Base-by-base conservation (phyloP, 192 early-diverging fungal species). In the Coemansia sp. region DNA sequence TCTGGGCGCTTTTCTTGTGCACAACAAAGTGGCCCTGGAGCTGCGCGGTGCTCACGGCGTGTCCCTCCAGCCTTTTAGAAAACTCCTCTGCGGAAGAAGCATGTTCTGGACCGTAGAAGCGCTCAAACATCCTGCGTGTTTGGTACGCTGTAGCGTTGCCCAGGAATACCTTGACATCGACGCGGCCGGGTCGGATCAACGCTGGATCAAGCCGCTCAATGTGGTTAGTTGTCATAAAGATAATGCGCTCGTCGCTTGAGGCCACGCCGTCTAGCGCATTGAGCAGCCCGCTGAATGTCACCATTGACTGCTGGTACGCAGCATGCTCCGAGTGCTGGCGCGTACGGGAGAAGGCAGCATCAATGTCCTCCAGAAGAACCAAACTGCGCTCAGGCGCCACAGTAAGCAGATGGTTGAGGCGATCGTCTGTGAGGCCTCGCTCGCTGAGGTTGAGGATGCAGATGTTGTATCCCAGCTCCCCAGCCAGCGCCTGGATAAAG, bases 21-120 rank as follows among this genome's bases (percentile, higher is more conserved):
- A 90, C 78, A 9, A 97, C 94, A 89, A 99, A 99, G 81, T 99
- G 97, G 5, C 97, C 97, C 81, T 99, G 97, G 40, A 99, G 72
- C 65, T 86, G 86, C 0, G 95, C 95, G 6, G 95, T 93, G 76
- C 93, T 95, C 40, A 94, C 85, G 5, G 70, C 64, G 44, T 86
- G 76, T 39, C 84, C 85, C 20, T 72, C 65, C 12, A 89, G 61
- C 22, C 63, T 74, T 3, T 77, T 57, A 2, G 91, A 89, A 88
- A 99, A 97, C 60, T 68, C 53, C 2, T 91, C 85, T 9, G 90
- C 95, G 63, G 93, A 72, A 14, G 66, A 72, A 0, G 70, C 40
- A 40, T 85, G 54, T 7, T 85, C 84, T 9, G 76, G 80, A 38
- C 77, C 77, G 72, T 92, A 96, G 75, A 96, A 96, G 9, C 93